phyloP scores from a whole-genome alignment of 495 filamentous ascomycete species.

The Friedmanniomyces simplex region DNA sequence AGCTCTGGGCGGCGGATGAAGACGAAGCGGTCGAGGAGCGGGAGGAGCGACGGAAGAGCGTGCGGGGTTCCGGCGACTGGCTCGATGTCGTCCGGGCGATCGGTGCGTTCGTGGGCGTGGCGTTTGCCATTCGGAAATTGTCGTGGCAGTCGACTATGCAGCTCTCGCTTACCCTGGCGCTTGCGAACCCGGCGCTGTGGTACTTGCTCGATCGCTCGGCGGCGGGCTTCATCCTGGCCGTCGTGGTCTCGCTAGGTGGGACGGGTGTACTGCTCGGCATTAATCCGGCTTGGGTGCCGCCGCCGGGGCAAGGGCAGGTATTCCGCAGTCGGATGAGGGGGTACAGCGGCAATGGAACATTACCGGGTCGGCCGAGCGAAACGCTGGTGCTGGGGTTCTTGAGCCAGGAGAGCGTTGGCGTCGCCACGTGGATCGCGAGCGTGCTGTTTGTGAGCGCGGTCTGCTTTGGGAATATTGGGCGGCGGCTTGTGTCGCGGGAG shows the following conservation, averaged over 20 bases:
- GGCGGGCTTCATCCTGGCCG: constrained; percentile 67
- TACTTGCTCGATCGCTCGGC: constrained; percentile 86
- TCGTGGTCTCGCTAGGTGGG: constrained; percentile 59
- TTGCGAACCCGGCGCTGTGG: constrained; percentile 91
- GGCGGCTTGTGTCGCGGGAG: constrained; percentile 58
- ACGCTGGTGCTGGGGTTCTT: constrained; percentile 44
- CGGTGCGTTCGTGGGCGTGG: constrained; percentile 90
- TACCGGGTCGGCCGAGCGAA: constrained; percentile 13
- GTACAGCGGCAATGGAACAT: not conserved
- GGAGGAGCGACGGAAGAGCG: constrained; percentile 4
- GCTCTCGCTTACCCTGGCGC: constrained; percentile 77
- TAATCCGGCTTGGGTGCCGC: constrained; percentile 66
- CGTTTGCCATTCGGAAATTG: constrained; percentile 85
- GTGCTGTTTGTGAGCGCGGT: constrained; percentile 89
- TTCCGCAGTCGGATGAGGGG: not conserved
- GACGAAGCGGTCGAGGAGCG: constrained; percentile 11
- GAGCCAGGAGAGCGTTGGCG: constrained; percentile 65
- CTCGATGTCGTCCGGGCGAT: constrained; percentile 73
- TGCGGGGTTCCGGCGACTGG: constrained; percentile 41
- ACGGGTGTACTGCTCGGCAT: constrained; percentile 61
- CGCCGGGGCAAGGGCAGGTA: constrained; percentile 36
- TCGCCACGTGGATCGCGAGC: constrained; percentile 77
- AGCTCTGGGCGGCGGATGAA: constrained; percentile 39
- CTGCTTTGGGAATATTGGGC: constrained; percentile 92
- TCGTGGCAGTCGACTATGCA: constrained; percentile 93